Conservation (phyloP, 306 rosid genomes). For the Vicia villosa region DNA sequence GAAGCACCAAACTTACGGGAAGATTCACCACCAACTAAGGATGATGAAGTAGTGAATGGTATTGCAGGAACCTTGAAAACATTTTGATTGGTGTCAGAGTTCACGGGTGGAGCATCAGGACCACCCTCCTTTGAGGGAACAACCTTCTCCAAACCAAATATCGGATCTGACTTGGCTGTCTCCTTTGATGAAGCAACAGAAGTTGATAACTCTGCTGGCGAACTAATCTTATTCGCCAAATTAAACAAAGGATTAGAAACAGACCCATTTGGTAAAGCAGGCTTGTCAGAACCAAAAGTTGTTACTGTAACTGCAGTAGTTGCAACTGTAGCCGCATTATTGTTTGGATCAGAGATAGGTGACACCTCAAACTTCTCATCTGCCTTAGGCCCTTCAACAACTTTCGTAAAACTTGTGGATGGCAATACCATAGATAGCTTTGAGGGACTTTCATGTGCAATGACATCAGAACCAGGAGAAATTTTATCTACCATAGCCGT, state of each 20-base stretch:
- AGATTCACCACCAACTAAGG: constrained; percentile 42
- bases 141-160: constrained; percentile 48
- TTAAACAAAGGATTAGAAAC: constrained; percentile 36
- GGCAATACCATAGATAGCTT: constrained; percentile 42
- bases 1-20: constrained; percentile 38
- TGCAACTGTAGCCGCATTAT: constrained; percentile 30
- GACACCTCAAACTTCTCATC: constrained; percentile 44
- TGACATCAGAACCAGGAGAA: constrained; percentile 37
- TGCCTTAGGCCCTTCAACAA: constrained; percentile 41
- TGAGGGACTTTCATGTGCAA: constrained; percentile 38
- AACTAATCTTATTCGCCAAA: constrained; percentile 35
- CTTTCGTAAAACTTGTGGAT: constrained; percentile 30
- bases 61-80: constrained; percentile 37
- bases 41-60: constrained; percentile 40
- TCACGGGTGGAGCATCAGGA: constrained; percentile 35
- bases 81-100: constrained; percentile 38
- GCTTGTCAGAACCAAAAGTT: constrained; percentile 40
- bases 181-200: constrained; percentile 37
- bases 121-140: constrained; percentile 43
- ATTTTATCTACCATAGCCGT: constrained; percentile 38
- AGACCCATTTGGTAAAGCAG: constrained; percentile 44
- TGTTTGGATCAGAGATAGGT: constrained; percentile 34
- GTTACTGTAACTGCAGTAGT: constrained; percentile 35
- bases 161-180: constrained; percentile 32
- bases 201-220: constrained; percentile 7